Base-by-base conservation (phyloP, 1,139 yeast species). In the Taphrina flavorubra region DNA sequence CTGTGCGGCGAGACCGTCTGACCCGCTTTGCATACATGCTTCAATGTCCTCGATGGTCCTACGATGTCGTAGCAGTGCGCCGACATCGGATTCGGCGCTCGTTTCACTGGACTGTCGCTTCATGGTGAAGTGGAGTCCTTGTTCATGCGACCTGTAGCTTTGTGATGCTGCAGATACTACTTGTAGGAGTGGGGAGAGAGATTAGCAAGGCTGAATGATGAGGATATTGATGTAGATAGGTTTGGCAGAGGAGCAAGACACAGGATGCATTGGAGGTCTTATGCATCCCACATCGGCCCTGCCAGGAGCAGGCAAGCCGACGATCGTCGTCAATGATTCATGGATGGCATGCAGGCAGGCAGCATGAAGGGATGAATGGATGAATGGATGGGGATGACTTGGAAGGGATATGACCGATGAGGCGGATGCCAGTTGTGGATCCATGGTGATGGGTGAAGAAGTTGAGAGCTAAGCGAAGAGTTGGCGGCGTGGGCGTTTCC, bases 101-200 rank as follows among this genome's bases (percentile, higher is more conserved):
- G n/a, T 11, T 2, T 49, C 53, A n/a, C 36, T 49, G 6, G 36
- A 49, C 7, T 49, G 14, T 49, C 53, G 53, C 53, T 49, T 49
- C 53, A 49, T 49, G 47, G 2, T 2, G 47, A 39, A 2, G 2
- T 4, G 2, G 31, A 1, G 31, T 4, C 31, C 31, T 25, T 25
- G 31, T 25, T 25, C 31, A 25, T 25, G 31, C 31, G 31, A 2
- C 4, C 31, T 25, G 31, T 25, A n/a, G n/a, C n/a, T n/a, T n/a
- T n/a, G n/a, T n/a, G n/a, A 25, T 25, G 31, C 2, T 2, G 31
- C 31, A 25, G 31, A 2, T 25, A 25, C 31, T 25, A 4, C 4
- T 25, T 2, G 31, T 2, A 25, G 31, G 31, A 25, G 4, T 25
- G 31, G 31, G 31, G 1, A 25, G 4, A 25, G 31, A 25, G 31